A percentile compares a stretch with the other conserved stretches of the same genome.
phyloP scores from a whole-genome alignment of 495 filamentous ascomycete genomes.

The Tuber aestivum region DNA sequence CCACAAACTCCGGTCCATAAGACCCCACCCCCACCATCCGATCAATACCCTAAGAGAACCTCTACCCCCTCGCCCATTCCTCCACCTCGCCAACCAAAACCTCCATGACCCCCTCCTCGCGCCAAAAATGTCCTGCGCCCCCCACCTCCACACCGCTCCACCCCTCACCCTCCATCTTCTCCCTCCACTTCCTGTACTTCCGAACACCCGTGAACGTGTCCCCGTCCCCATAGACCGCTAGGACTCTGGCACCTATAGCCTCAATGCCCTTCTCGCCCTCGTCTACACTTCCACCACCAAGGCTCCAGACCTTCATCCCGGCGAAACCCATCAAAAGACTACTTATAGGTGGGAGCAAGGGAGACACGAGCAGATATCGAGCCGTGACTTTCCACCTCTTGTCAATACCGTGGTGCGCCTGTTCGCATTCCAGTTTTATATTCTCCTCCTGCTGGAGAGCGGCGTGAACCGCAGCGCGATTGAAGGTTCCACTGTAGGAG shows the following conservation, averaged over 20 bases:
- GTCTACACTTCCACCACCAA: conserved; percentile 38
- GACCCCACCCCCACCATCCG: neutral
- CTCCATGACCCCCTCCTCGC: conserved; percentile 56
- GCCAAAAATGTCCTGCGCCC: conserved; percentile 80
- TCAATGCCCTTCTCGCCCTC: conserved; percentile 48
- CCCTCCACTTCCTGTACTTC: conserved; percentile 66
- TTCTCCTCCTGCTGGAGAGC: conserved; percentile 2
- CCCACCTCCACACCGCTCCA: conserved; percentile 56
- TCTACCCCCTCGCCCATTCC: conserved; percentile 18
- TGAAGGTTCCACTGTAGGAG: conserved; percentile 26
- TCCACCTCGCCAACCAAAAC: conserved; percentile 47
- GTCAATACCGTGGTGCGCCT: neutral
- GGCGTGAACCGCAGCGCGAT: conserved; percentile 13
- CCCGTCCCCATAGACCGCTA: conserved; percentile 71
- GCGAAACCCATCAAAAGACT: conserved; percentile 29
- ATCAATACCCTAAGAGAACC: neutral
- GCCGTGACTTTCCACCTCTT: conserved; percentile 41
- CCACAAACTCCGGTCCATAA: neutral
- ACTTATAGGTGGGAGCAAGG: conserved; percentile 49
- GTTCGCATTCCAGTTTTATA: conserved; percentile 1
- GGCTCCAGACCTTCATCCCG: conserved; percentile 21
- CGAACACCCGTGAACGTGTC: conserved; percentile 68
- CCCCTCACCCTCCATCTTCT: conserved; percentile 49
- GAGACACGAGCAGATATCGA: conserved; percentile 75
- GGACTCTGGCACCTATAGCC: conserved; percentile 49